A percentile compares a stretch with the other conserved stretches of the same genome.
These are phyloP conservation scores for Aurinia saxatilis DNA, from an alignment of 345 rosid genomes.

Conservation along the genomic window DNA sequence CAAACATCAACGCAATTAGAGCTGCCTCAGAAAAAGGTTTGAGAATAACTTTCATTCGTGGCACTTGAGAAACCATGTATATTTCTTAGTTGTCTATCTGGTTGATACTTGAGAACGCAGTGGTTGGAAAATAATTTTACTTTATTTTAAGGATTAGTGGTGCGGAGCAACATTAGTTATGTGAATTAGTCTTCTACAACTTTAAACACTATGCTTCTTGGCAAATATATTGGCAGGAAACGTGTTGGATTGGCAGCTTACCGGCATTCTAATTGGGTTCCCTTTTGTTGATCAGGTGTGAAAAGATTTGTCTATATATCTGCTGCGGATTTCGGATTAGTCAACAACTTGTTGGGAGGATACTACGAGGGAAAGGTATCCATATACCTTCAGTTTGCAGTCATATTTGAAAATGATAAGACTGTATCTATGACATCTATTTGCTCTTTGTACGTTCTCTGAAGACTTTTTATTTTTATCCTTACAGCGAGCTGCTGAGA, in stretches of 20 bases:
- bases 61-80: background rate
- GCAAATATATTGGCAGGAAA: background rate
- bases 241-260: background rate
- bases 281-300: conserved; percentile 44
- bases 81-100: background rate
- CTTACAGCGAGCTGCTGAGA: conserved; percentile 85
- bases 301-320: conserved; percentile 85
- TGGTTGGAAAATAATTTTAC: background rate
- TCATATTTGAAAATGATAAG: background rate
- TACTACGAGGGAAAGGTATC: conserved; percentile 90
- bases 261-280: conserved; percentile 2
- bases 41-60: background rate
- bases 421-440: background rate
- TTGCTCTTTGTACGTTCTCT: background rate
- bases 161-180: background rate
- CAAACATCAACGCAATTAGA: conserved; percentile 87
- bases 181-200: background rate
- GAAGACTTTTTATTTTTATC: conserved; percentile 15
- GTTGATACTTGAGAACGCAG: background rate
- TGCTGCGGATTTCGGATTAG: conserved; percentile 89
- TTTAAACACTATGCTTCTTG: background rate
- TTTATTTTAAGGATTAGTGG: background rate
- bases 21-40: conserved; percentile 87
- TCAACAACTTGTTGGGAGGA: conserved; percentile 68
- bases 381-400: background rate